Conservation (phyloP, 345 rosid genomes). For the Pugionium dolabratum region DNA sequence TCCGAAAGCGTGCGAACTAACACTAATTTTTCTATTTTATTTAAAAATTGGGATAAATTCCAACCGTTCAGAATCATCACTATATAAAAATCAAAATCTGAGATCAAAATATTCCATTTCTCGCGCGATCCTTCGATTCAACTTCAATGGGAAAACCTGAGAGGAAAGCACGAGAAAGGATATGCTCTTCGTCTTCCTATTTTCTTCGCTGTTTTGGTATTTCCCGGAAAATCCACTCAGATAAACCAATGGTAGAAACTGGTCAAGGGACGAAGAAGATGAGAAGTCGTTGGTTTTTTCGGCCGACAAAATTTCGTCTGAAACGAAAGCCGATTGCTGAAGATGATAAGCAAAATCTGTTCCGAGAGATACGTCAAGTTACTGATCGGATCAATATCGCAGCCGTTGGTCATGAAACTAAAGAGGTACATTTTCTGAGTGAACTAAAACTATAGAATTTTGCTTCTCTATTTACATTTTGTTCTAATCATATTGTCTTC, state of each 20-base stretch:
- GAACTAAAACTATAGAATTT: too few species aligned
- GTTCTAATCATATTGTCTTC: too few species aligned
- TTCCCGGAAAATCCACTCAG: constrained; percentile 33
- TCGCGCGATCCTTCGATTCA: neutral
- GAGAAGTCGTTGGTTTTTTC: constrained; percentile 27
- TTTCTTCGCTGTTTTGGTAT: constrained; percentile 53
- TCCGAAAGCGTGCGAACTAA: constrained; percentile 35
- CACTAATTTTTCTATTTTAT: neutral
- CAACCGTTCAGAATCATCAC: constrained; percentile 18
- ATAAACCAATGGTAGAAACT: constrained; percentile 3
- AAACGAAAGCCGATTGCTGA: neutral
- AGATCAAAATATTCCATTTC: neutral
- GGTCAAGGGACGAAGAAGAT: constrained; percentile 22
- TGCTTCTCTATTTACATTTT: too few species aligned
- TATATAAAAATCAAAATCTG: neutral
- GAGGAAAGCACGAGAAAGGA: constrained; percentile 23
- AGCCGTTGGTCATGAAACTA: constrained; percentile 31
- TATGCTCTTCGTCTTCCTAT: constrained; percentile 22
- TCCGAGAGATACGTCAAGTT: constrained; percentile 16
- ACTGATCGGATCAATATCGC: constrained; percentile 1
- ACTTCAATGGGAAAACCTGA: constrained; percentile 41
- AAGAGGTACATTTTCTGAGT: constrained; percentile 20
- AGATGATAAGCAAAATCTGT: constrained; percentile 20
- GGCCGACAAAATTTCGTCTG: constrained; percentile 23
- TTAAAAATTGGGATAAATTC: neutral